Percentiles rank a stretch among this genome's conserved stretches.
phyloP scores from a whole-genome alignment of 257 asterid species.

The Nicotiana tomentosiformis region DNA sequence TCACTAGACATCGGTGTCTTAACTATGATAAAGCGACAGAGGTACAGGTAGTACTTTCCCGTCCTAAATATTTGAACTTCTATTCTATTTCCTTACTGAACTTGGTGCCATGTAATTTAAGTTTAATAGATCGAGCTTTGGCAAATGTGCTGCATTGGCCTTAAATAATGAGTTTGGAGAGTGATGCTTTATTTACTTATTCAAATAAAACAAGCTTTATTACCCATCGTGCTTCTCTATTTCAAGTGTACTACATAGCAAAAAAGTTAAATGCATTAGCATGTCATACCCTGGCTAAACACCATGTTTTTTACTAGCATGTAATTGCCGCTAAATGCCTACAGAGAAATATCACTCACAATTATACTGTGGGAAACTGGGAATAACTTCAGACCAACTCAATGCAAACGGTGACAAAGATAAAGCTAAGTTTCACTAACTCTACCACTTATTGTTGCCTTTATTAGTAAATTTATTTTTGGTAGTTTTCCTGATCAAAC shows the following conservation, averaged over 20 bases:
- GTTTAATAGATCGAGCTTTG: neutral
- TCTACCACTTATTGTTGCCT: neutral
- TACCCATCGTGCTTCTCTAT: neutral
- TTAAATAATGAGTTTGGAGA: neutral
- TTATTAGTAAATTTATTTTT: neutral
- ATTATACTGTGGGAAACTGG: neutral
- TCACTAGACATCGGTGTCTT: constrained; percentile 37
- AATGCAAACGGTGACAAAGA: neutral
- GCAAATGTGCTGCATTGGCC: neutral
- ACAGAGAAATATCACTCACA: neutral
- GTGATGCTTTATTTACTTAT: neutral
- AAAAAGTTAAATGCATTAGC: neutral
- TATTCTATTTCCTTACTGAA: neutral
- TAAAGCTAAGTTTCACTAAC: neutral
- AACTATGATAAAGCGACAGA: neutral
- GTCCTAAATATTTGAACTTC: neutral
- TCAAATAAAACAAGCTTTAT: neutral
- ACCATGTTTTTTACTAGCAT: neutral
- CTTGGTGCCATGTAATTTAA: neutral
- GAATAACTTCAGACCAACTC: neutral
- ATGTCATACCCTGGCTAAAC: neutral
- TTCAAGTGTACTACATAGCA: neutral
- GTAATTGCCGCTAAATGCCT: neutral
- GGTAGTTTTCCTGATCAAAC: neutral
- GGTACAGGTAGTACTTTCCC: neutral